Evolutionary conservation across 768 basidiomycete genomes (phyloP).

Genomic region (Phlegmacium glaucopus): DNA sequence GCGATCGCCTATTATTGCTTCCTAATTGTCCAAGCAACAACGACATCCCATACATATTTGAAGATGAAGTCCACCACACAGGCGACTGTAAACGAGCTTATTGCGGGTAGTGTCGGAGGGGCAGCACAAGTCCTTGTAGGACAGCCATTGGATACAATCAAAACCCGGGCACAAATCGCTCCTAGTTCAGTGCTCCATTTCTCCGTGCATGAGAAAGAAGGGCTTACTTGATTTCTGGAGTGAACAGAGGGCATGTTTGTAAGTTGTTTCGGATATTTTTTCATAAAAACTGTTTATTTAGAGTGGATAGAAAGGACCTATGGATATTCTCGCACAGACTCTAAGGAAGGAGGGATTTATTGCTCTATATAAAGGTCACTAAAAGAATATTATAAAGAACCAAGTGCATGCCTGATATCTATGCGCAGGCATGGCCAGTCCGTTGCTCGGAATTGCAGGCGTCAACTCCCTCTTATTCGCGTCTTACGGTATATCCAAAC

Average conservation of each 20-base stretch:
- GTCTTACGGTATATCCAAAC: slow-evolving; percentile 78
- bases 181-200: slow-evolving; percentile 51
- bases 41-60: neutral
- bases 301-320: slow-evolving; percentile 78
- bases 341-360: slow-evolving; percentile 86
- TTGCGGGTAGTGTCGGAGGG: slow-evolving; percentile 90
- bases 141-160: slow-evolving; percentile 86
- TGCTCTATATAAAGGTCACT: slow-evolving; percentile 89
- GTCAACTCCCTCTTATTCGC: slow-evolving; percentile 96
- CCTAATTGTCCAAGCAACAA: neutral
- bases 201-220: slow-evolving; percentile 1
- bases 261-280: slow-evolving; percentile 27
- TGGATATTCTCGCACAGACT: slow-evolving; percentile 86
- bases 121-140: slow-evolving; percentile 95
- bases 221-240: neutral
- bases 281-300: neutral
- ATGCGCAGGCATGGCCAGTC: slow-evolving; percentile 81
- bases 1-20: neutral
- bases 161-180: slow-evolving; percentile 85
- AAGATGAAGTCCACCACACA: slow-evolving; percentile 26
- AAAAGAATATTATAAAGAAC: no score
- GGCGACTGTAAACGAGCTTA: slow-evolving; percentile 74
- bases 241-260: slow-evolving; percentile 85
- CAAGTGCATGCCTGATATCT: neutral
- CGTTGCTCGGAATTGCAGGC: slow-evolving; percentile 88